These are phyloP conservation scores for Rhododendron ovatum DNA, from an alignment of 148 eudicot genomes.

Conservation along the genomic window DNA sequence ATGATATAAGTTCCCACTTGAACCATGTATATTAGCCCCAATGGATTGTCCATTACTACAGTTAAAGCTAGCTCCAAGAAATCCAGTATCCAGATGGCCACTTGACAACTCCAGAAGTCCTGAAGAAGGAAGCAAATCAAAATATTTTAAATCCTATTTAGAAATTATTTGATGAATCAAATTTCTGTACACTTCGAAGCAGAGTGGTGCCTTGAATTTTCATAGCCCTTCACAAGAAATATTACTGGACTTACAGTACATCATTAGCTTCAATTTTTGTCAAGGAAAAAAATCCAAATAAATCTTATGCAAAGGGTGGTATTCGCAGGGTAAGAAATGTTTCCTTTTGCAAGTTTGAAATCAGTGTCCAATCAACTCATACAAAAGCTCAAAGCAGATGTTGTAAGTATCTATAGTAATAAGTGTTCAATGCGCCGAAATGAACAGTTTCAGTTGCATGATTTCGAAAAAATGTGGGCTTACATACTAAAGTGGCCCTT, in stretches of 20 bases:
- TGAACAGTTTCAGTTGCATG: not conserved
- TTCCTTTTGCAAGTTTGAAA: not conserved
- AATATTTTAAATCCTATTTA: not conserved
- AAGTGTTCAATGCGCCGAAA: not conserved
- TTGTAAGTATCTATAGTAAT: not conserved
- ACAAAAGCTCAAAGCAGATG: not conserved
- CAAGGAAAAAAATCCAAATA: not conserved
- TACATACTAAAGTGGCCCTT: not conserved
- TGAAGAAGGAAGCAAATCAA: not conserved
- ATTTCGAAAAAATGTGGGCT: not conserved
- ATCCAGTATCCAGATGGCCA: not conserved
- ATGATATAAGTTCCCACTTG: not conserved
- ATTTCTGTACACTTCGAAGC: not conserved
- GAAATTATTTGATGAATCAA: not conserved
- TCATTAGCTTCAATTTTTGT: not conserved
- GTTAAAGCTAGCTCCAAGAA: slow-evolving; percentile 2
- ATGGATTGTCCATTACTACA: not conserved
- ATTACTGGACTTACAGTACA: not conserved
- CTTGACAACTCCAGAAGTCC: slow-evolving; percentile 7
- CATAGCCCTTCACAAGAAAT: not conserved
- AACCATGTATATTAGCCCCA: not conserved
- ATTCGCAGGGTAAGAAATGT: not conserved
- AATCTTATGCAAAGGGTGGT: not conserved
- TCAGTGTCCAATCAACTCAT: not conserved
- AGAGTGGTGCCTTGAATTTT: not conserved